phyloP scores from a whole-genome alignment of 2,329 filamentous ascomycete genomes.

The Fusarium odoratissimum region DNA sequence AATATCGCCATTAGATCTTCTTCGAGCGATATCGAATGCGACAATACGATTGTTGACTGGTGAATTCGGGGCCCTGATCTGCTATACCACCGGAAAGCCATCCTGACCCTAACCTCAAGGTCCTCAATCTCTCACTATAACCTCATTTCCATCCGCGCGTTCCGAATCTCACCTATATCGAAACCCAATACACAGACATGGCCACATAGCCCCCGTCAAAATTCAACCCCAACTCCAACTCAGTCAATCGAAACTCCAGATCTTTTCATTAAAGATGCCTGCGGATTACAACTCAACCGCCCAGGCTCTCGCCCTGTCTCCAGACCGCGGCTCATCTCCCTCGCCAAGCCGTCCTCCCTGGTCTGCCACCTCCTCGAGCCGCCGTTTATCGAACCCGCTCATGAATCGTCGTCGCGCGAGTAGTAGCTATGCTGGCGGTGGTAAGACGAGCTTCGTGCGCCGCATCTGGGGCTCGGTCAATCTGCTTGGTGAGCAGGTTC shows the following conservation, averaged over 20 bases:
- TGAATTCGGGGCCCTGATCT: neutral
- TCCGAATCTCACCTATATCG: slow-evolving; percentile 28
- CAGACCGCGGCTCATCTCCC: slow-evolving; percentile 47
- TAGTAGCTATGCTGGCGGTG: slow-evolving; percentile 5
- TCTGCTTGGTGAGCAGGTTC: slow-evolving; percentile 57
- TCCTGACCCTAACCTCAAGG: neutral
- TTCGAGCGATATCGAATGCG: neutral
- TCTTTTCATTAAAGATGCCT: slow-evolving; percentile 55
- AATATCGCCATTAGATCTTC: neutral
- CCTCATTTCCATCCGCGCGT: slow-evolving; percentile 32
- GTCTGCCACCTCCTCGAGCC: slow-evolving; percentile 36
- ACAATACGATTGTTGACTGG: neutral
- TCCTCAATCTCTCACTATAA: slow-evolving; percentile 11
- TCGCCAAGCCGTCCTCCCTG: slow-evolving; percentile 48
- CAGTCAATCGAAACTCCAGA: neutral
- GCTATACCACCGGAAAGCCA: neutral
- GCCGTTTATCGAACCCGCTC: slow-evolving; percentile 58
- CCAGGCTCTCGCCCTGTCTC: slow-evolving; percentile 60
- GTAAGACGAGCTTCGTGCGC: slow-evolving; percentile 48
- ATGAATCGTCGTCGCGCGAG: slow-evolving; percentile 44
- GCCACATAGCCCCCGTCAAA: slow-evolving; percentile 18
- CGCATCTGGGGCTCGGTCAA: slow-evolving; percentile 51
- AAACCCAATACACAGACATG: slow-evolving; percentile 29
- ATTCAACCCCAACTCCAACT: neutral
- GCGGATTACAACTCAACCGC: slow-evolving; percentile 63